phyloP scores from a whole-genome alignment of 768 basidiomycete genomes.

The Suillus subluteus region DNA sequence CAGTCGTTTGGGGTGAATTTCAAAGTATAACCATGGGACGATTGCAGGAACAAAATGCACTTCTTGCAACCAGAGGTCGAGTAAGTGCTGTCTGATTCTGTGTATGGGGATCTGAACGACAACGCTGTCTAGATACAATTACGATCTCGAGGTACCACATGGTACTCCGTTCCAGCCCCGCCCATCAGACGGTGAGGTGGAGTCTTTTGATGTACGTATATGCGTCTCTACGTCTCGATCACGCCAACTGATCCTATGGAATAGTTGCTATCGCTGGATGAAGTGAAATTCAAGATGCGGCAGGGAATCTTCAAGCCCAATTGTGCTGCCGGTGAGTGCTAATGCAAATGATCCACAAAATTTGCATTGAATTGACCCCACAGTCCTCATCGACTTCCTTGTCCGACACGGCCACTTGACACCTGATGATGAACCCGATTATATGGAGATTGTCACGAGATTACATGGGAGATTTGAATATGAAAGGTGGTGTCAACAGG shows the following conservation, averaged over 20 bases:
- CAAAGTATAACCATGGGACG: slow-evolving; percentile 42
- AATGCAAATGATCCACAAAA: neutral
- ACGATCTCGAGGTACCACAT: slow-evolving; percentile 76
- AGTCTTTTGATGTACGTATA: slow-evolving; percentile 78
- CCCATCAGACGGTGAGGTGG: slow-evolving; percentile 92
- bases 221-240: neutral
- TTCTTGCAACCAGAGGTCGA: slow-evolving; percentile 91
- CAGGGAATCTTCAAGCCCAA: slow-evolving; percentile 88
- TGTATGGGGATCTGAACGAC: slow-evolving; percentile 1
- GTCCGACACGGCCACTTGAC: slow-evolving; percentile 86
- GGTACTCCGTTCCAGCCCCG: slow-evolving; percentile 59
- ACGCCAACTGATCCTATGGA: neutral
- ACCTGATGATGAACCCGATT: slow-evolving; percentile 85
- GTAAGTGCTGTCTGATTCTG: slow-evolving; percentile 42
- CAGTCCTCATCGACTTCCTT: slow-evolving; percentile 89
- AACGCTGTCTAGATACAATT: slow-evolving; percentile 64
- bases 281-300: slow-evolving; percentile 66
- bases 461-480: slow-evolving; percentile 76
- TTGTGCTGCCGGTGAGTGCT: slow-evolving; percentile 73
- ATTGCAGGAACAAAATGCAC: slow-evolving; percentile 43
- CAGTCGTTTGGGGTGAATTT: neutral
- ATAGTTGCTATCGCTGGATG: slow-evolving; percentile 68
- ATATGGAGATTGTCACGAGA: slow-evolving; percentile 72
- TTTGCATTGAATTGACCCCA: neutral
- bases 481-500: slow-evolving; percentile 47